These are phyloP conservation scores for Cladosporium sp. DNA, from an alignment of 2,329 filamentous ascomycete species.

Conservation along the genomic window DNA sequence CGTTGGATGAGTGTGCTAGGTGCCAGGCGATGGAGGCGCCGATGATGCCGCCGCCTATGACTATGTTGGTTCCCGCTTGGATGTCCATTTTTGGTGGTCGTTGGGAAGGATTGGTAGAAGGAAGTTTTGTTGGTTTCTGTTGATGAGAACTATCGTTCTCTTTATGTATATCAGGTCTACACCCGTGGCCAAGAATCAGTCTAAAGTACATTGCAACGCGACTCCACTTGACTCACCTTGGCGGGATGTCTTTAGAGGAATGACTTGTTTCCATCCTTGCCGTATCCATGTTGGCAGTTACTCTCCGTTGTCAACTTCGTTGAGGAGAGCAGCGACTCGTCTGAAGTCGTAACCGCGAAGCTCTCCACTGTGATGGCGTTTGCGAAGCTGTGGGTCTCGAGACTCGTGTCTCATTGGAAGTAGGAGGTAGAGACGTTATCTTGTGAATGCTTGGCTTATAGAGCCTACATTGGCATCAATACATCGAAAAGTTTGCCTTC, in stretches of 20 bases:
- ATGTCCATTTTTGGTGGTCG: not conserved
- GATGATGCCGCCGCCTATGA: slow-evolving; percentile 15
- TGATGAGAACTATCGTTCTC: not conserved
- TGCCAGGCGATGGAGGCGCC: slow-evolving; percentile 12
- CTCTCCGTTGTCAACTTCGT: not conserved
- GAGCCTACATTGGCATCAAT: not conserved
- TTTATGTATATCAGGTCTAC: not conserved
- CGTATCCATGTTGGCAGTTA: not conserved
- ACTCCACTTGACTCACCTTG: slow-evolving; percentile 4
- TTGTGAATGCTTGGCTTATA: not conserved
- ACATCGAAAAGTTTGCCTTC: not conserved
- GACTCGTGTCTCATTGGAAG: not conserved
- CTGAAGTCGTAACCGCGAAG: not conserved
- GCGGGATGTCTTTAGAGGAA: not conserved
- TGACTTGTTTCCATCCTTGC: not conserved
- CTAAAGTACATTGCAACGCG: not conserved
- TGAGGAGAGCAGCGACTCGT: not conserved
- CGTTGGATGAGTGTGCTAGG: not conserved
- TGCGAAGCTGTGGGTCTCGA: not conserved
- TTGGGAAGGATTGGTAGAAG: not conserved
- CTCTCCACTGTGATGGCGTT: not conserved
- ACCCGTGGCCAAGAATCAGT: not conserved
- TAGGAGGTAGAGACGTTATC: not conserved
- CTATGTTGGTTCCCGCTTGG: not conserved
- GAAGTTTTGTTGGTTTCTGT: not conserved